Percentiles rank a stretch among this genome's conserved stretches.
These are phyloP conservation scores for Aspergillus latus DNA, from an alignment of 2,329 filamentous ascomycete genomes.

Conservation along the genomic window DNA sequence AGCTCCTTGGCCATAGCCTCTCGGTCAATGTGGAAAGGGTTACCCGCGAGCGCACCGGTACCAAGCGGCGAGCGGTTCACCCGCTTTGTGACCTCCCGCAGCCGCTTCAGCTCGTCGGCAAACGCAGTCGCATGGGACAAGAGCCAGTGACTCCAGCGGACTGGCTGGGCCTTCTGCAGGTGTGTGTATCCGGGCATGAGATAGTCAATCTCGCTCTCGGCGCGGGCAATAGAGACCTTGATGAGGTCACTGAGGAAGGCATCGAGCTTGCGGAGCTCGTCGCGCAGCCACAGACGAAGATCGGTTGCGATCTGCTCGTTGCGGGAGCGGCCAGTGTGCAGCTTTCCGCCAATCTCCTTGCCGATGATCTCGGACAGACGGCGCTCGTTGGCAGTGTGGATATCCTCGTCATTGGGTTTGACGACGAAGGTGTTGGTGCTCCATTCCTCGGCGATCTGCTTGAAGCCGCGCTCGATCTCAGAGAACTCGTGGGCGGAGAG, in stretches of 20 bases:
- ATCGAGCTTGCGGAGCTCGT: constrained; percentile 71
- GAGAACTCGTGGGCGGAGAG: constrained; percentile 70
- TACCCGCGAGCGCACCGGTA: constrained; percentile 75
- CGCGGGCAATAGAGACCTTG: constrained; percentile 65
- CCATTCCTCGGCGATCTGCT: constrained; percentile 52
- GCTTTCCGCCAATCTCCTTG: constrained; percentile 79
- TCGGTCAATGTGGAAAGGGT: constrained; percentile 79
- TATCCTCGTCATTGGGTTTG: constrained; percentile 54
- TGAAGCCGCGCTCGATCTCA: constrained; percentile 71
- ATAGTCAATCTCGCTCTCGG: constrained; percentile 71
- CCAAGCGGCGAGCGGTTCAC: constrained; percentile 73
- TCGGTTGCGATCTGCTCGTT: constrained; percentile 91
- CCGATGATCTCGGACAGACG: constrained; percentile 81
- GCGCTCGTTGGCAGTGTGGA: constrained; percentile 71
- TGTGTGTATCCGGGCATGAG: constrained; percentile 91
- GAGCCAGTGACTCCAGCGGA: constrained; percentile 81
- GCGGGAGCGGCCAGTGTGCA: constrained; percentile 82
- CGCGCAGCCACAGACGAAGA: constrained; percentile 84
- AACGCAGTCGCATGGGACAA: constrained; percentile 73
- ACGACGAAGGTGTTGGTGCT: constrained; percentile 37
- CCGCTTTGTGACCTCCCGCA: constrained; percentile 70
- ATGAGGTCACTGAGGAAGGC: constrained; percentile 67
- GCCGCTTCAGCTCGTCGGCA: constrained; percentile 70
- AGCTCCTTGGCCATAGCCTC: constrained; percentile 75
- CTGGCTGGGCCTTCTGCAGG: constrained; percentile 76